Percentiles rank a stretch among this genome's conserved stretches.
Evolutionary conservation across 2,329 filamentous ascomycete species (phyloP).

Genomic region (Leptographium wingfieldii): DNA sequence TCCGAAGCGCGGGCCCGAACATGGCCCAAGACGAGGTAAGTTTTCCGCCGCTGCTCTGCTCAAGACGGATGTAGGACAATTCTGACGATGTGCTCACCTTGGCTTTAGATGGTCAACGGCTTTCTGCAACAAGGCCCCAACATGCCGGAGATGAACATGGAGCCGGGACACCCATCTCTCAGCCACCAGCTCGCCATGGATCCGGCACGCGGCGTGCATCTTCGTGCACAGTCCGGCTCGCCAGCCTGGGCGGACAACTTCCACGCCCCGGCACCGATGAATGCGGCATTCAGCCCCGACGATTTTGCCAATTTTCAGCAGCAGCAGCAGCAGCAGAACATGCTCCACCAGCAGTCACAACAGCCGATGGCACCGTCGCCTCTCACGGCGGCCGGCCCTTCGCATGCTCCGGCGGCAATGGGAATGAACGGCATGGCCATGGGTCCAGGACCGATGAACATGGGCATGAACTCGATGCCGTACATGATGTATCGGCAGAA

Average conservation of each 20-base stretch:
- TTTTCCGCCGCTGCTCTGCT: constrained; percentile 11
- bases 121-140: constrained; percentile 71
- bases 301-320: constrained; percentile 85
- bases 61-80: background rate
- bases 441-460: constrained; percentile 32
- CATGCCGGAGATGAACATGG: constrained; percentile 41
- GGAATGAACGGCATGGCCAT: constrained; percentile 24
- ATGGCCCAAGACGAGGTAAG: constrained; percentile 61
- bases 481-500: constrained; percentile 34
- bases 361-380: constrained; percentile 26
- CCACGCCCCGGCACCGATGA: constrained; percentile 52
- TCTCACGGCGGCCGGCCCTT: constrained; percentile 44
- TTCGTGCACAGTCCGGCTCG: constrained; percentile 40
- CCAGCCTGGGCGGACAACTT: constrained; percentile 43
- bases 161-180: constrained; percentile 32
- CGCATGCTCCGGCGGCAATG: constrained; percentile 48
- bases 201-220: constrained; percentile 33
- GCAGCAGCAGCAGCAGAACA: constrained; percentile 37
- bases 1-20: constrained; percentile 59
- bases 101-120: constrained; percentile 71
- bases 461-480: constrained; percentile 28
- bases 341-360: background rate
- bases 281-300: constrained; percentile 59
- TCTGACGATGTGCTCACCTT: constrained; percentile 15
- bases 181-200: constrained; percentile 31